Percentiles rank a stretch among this genome's conserved stretches.
phyloP scores from a whole-genome alignment of 306 rosid species.

The Alnus glutinosa region DNA sequence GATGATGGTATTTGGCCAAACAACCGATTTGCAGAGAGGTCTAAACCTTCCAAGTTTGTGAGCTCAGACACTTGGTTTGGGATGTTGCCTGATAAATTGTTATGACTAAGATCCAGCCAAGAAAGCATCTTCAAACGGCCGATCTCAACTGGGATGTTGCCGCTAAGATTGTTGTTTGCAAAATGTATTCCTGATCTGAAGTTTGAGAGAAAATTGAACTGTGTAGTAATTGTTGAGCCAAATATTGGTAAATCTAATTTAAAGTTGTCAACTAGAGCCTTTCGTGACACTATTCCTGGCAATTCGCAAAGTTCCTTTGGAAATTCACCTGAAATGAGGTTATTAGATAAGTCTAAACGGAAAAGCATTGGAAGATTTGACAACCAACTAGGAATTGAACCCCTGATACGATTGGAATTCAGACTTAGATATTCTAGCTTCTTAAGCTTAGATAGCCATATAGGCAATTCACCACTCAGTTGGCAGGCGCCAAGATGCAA shows the following conservation, averaged over 20 bases:
- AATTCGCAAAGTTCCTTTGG: constrained; percentile 4
- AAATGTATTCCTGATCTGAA: too few species aligned
- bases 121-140: too few species aligned
- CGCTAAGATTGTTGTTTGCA: neutral
- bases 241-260: neutral
- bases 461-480: neutral
- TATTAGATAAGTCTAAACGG: neutral
- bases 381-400: constrained; percentile 10
- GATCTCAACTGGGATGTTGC: neutral
- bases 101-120: too few species aligned
- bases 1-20: too few species aligned
- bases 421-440: neutral
- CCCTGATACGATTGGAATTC: neutral
- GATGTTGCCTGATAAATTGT: too few species aligned
- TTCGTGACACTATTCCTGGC: too few species aligned
- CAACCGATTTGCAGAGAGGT: too few species aligned
- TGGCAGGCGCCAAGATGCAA: neutral
- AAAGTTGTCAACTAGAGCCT: neutral
- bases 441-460: neutral
- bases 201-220: neutral
- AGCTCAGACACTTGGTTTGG: too few species aligned
- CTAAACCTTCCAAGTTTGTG: too few species aligned
- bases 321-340: neutral
- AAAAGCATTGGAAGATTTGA: constrained; percentile 4
- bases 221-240: too few species aligned